A percentile compares a stretch with the other conserved stretches of the same genome.
Evolutionary conservation across 176 grass and related monocot genomes (phyloP).

Genomic region (Urochloa ruziziensis): DNA sequence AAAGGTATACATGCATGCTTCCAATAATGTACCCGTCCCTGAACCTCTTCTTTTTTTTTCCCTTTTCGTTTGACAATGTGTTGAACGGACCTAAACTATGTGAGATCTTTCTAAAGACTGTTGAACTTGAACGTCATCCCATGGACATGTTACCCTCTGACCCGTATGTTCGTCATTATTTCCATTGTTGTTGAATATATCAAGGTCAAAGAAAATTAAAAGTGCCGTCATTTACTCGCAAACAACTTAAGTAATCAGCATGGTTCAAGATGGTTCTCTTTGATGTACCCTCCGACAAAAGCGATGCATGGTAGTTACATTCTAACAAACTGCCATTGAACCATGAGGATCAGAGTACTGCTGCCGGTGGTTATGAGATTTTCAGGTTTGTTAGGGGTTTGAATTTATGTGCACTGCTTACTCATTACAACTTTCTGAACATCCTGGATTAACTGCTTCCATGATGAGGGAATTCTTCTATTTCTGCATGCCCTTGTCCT

Average conservation of each 20-base stretch:
- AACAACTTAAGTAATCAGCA: too few species aligned
- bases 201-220: too few species aligned
- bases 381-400: slow-evolving; percentile 21
- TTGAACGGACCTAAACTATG: background rate
- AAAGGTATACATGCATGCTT: background rate
- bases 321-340: slow-evolving; percentile 13
- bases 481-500: background rate
- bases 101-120: background rate
- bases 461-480: background rate
- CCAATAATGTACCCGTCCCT: background rate
- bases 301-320: background rate
- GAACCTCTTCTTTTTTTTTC: background rate
- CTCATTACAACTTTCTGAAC: background rate
- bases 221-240: too few species aligned
- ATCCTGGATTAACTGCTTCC: background rate
- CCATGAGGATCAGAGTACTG: background rate
- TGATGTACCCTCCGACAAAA: background rate
- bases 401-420: background rate
- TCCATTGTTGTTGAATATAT: too few species aligned
- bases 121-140: background rate
- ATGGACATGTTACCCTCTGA: background rate
- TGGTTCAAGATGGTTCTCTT: too few species aligned
- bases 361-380: slow-evolving; percentile 11
- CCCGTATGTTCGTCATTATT: background rate
- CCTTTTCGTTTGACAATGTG: background rate